A percentile compares a stretch with the other conserved stretches of the same genome.
These are phyloP conservation scores for Madurella fahalii DNA, from an alignment of 2,329 filamentous ascomycete species.

Conservation along the genomic window DNA sequence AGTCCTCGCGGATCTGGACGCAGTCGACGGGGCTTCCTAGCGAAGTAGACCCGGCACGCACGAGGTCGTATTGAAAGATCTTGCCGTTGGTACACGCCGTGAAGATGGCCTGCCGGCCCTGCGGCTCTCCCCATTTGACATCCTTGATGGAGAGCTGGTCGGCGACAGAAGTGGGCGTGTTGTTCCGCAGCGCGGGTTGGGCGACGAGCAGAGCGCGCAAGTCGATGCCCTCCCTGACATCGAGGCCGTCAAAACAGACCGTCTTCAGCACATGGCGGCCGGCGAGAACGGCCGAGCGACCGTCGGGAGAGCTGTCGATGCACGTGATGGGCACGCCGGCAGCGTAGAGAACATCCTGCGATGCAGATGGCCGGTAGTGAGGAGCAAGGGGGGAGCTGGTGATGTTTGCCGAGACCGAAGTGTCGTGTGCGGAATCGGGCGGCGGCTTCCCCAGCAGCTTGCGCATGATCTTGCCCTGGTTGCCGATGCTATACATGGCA, in stretches of 20 bases:
- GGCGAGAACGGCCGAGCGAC: constrained; percentile 52
- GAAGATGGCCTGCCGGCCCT: constrained; percentile 51
- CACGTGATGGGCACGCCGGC: constrained; percentile 52
- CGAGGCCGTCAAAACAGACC: constrained; percentile 50
- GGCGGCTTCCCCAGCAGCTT: constrained; percentile 55
- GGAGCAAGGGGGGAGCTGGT: constrained; percentile 42
- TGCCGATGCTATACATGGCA: constrained; percentile 33
- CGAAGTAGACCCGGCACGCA: constrained; percentile 42
- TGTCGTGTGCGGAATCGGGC: constrained; percentile 38
- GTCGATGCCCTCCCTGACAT: constrained; percentile 54
- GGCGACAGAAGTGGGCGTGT: constrained; percentile 35
- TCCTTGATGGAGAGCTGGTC: constrained; percentile 63
- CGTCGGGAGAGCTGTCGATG: constrained; percentile 56
- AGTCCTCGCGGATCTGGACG: constrained; percentile 57
- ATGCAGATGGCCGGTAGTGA: constrained; percentile 48
- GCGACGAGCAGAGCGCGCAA: constrained; percentile 53
- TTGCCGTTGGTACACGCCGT: constrained; percentile 62
- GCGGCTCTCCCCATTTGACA: constrained; percentile 51
- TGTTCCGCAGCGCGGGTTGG: constrained; percentile 42
- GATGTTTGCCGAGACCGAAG: constrained; percentile 41
- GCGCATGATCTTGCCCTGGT: constrained; percentile 55
- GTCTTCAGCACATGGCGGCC: constrained; percentile 60
- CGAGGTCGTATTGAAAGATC: constrained; percentile 61
- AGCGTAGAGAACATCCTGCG: constrained; percentile 52
- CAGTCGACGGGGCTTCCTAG: constrained; percentile 46